These are phyloP conservation scores for Cryptococcus neoformans DNA, from an alignment of 1,284 basidiomycete species.

Conservation along the genomic window DNA sequence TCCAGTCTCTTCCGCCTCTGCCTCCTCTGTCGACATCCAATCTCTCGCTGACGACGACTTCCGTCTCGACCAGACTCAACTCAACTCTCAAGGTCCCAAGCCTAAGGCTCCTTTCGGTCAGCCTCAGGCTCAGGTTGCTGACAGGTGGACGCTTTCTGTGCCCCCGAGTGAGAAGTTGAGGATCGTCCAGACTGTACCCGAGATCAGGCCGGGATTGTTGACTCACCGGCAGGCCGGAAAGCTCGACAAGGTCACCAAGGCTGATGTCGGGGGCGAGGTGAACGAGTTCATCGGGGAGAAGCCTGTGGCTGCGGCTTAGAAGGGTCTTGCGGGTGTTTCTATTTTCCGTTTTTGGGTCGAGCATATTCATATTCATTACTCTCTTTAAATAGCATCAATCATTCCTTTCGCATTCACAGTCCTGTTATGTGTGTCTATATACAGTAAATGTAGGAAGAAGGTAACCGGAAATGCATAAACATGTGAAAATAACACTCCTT, in stretches of 20 bases:
- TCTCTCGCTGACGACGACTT: conserved; percentile 30
- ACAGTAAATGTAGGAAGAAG: too few species aligned
- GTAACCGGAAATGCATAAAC: too few species aligned
- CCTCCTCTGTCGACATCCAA: conserved; percentile 35
- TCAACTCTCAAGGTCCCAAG: conserved; percentile 35
- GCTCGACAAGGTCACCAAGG: conserved; percentile 19
- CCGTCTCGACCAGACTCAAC: conserved; percentile 30
- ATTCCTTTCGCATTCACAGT: too few species aligned
- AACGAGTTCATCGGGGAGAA: conserved; percentile 24
- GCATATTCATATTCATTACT: background rate
- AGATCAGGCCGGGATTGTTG: conserved; percentile 40
- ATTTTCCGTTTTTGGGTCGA: background rate
- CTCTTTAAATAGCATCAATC: too few species aligned
- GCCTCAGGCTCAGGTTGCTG: conserved; percentile 42
- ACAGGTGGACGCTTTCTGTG: conserved; percentile 39
- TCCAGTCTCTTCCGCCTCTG: conserved; percentile 33
- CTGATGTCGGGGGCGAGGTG: conserved; percentile 27
- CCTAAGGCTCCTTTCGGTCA: conserved; percentile 38
- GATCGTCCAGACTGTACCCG: conserved; percentile 41
- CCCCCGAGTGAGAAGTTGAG: conserved; percentile 47
- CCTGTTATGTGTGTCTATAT: too few species aligned
- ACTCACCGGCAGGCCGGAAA: conserved; percentile 4
- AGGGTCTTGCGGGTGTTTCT: conserved; percentile 1
- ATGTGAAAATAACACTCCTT: too few species aligned
- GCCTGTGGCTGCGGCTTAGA: conserved; percentile 4